Conservation (phyloP, 805 yeast genomes). For the Hyphopichia homilentoma region DNA sequence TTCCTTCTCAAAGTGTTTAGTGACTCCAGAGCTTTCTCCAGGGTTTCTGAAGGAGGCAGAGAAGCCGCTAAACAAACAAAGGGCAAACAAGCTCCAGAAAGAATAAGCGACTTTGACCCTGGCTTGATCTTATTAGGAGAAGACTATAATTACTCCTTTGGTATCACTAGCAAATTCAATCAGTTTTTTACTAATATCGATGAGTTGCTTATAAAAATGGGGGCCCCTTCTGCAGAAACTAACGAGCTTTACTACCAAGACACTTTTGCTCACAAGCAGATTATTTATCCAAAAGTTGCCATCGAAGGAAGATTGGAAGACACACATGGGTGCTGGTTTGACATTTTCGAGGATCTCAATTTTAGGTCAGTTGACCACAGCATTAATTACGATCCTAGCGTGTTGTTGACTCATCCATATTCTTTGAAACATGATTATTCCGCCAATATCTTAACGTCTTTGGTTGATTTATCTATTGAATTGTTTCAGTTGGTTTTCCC, state of each 20-base stretch:
- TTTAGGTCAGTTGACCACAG: slow-evolving; percentile 20
- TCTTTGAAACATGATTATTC: slow-evolving; percentile 21
- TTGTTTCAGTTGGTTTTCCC: slow-evolving; percentile 72
- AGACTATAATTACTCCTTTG: slow-evolving; percentile 47
- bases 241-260: slow-evolving; percentile 4
- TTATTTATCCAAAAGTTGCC: slow-evolving; percentile 11
- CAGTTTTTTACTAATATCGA: slow-evolving; percentile 24
- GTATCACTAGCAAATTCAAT: slow-evolving; percentile 49
- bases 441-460: slow-evolving; percentile 26
- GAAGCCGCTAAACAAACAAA: slow-evolving; percentile 17
- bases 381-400: slow-evolving; percentile 31
- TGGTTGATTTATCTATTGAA: slow-evolving; percentile 77
- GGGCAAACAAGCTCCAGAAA: slow-evolving; percentile 7
- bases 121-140: slow-evolving; percentile 38
- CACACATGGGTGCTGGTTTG: slow-evolving; percentile 26
- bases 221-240: background rate
- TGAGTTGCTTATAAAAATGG: slow-evolving; percentile 29
- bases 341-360: slow-evolving; percentile 22
- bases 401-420: slow-evolving; percentile 21
- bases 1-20: slow-evolving; percentile 35
- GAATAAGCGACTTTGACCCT: slow-evolving; percentile 20
- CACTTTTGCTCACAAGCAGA: slow-evolving; percentile 13
- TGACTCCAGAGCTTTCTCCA: slow-evolving; percentile 30
- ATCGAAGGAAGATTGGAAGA: slow-evolving; percentile 27
- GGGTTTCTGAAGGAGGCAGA: slow-evolving; percentile 9